Conservation (phyloP, 331 rosid genomes). For the Phaseolus coccineus region DNA sequence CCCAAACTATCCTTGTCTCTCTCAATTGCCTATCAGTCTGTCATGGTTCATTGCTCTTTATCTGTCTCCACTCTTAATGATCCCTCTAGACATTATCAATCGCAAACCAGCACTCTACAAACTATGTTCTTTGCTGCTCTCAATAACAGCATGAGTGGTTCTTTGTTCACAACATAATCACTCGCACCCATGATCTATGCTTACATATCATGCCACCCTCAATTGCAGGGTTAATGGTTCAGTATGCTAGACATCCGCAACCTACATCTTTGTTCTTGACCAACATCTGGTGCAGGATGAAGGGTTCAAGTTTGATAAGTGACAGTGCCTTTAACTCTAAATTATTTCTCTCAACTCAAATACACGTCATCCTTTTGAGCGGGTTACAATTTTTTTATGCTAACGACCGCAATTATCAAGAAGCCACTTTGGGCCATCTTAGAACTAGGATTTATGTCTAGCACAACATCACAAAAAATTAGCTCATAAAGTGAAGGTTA, state of each 20-base stretch:
- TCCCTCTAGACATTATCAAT: neutral
- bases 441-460: no score
- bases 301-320: neutral
- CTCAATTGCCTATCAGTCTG: neutral
- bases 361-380: neutral
- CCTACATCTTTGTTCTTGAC: neutral
- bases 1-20: neutral
- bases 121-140: neutral
- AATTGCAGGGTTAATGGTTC: neutral
- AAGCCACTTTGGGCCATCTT: neutral
- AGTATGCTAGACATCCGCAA: neutral
- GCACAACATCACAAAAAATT: no score
- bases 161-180: neutral
- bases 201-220: neutral
- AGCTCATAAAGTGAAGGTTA: no score
- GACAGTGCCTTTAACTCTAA: neutral
- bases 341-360: neutral
- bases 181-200: neutral
- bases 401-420: neutral
- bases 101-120: neutral
- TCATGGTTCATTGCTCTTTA: neutral
- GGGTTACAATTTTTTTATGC: neutral
- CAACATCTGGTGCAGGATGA: neutral
- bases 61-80: conserved; percentile 1
- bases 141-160: neutral